phyloP scores from a whole-genome alignment of 2,329 filamentous ascomycete genomes.

The Colletotrichum chrysophilum region DNA sequence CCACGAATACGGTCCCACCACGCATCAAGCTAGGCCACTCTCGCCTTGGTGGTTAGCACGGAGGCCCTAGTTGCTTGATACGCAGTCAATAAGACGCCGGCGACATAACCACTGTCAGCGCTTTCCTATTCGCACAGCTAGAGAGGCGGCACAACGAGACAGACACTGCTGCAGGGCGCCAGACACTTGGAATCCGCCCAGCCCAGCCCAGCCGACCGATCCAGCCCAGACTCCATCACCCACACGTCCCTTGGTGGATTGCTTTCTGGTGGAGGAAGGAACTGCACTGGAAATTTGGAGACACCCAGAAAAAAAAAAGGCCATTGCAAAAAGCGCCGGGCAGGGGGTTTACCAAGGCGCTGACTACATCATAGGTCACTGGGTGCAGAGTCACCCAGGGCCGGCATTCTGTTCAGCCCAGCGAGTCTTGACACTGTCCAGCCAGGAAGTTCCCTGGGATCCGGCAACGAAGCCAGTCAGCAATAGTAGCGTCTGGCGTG shows the following conservation, averaged over 20 bases:
- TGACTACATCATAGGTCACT: conserved; percentile 18
- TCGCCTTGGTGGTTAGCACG: not conserved
- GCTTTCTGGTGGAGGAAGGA: not conserved
- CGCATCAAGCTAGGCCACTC: not conserved
- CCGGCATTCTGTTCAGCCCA: not conserved
- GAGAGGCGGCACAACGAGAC: not conserved
- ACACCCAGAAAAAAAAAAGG: not conserved
- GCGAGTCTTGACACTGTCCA: not conserved
- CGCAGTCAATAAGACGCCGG: not conserved
- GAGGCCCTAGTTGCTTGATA: not conserved
- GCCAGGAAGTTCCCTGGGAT: not conserved
- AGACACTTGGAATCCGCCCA: conserved; percentile 9
- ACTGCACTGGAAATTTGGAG: not conserved
- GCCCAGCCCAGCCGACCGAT: not conserved
- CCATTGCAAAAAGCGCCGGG: not conserved
- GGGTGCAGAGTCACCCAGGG: not conserved
- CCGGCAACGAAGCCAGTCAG: not conserved
- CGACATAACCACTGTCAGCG: not conserved
- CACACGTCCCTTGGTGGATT: not conserved
- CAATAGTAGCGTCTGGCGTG: not conserved
- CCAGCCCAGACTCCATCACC: not conserved
- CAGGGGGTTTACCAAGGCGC: conserved; percentile 6
- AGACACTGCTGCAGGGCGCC: not conserved
- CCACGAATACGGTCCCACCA: conserved; percentile 6
- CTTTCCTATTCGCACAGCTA: not conserved